These are phyloP conservation scores for Dothiorella sarmentorum DNA, from an alignment of 2,329 filamentous ascomycete species.

Conservation along the genomic window DNA sequence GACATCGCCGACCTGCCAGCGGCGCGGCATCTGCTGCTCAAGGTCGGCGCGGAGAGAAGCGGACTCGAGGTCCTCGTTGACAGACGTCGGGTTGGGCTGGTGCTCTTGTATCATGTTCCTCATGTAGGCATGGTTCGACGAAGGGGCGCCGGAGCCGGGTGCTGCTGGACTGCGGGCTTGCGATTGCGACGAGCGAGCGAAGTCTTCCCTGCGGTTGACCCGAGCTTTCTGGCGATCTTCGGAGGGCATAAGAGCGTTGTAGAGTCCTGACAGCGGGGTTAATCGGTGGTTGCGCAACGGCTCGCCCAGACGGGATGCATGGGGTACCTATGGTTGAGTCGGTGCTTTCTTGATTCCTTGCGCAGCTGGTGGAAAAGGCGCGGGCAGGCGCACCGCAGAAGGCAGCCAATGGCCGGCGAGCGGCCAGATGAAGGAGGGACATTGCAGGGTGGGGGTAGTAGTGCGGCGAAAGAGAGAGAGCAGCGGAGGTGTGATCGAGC, in stretches of 20 bases:
- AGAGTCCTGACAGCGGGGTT: not conserved
- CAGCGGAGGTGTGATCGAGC: not conserved
- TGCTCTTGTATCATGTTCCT: not conserved
- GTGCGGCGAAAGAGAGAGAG: not conserved
- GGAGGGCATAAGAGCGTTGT: not conserved
- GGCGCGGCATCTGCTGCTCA: constrained; percentile 62
- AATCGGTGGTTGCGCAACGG: not conserved
- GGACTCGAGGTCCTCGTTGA: not conserved
- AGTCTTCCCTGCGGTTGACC: not conserved
- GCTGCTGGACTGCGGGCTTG: not conserved
- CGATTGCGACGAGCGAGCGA: not conserved
- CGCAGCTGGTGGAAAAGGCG: constrained; percentile 6
- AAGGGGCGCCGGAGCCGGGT: not conserved
- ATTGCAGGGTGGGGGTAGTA: not conserved
- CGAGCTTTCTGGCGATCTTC: not conserved
- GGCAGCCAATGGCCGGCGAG: not conserved
- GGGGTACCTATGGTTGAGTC: not conserved
- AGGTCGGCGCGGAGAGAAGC: constrained; percentile 43
- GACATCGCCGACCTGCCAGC: constrained; percentile 75
- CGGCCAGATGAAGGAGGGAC: not conserved
- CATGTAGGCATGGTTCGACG: not conserved
- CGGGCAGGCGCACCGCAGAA: not conserved
- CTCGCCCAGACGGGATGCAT: not conserved
- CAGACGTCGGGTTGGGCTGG: too few relatives aligned
- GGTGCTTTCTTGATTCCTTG: not conserved